Base-by-base conservation (phyloP, 768 basidiomycete species). In the Amanita brunnescens region DNA sequence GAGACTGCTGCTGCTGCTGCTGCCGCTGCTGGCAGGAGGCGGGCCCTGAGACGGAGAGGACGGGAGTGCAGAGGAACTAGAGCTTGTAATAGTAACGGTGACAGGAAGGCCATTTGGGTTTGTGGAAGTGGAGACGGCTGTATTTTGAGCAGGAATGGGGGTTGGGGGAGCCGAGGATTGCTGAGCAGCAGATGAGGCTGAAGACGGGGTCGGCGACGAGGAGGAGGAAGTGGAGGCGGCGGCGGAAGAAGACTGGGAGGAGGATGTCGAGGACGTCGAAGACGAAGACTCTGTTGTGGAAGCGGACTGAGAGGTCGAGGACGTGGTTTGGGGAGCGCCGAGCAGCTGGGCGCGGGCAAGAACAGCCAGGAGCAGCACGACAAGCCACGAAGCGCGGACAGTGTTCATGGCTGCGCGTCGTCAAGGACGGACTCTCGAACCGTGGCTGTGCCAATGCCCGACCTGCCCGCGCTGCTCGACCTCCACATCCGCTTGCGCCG, bases 401-500 rank as follows among this genome's bases (percentile, higher is more conserved):
- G 23, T 35, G 49, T 42, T 50, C 49, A 50, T 50, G 39, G 30
- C 47, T 37, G 49, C 23, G 30, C 38, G 40, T 50, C 49, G 49
- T 42, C 39, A 49, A 49, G 47, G 47, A 48, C 47, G 47, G 47
- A 48, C 10, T 12, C 23, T 23, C 12, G 23, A 37, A 32, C 26
- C 13, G 47, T 49, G 47, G 47, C 47, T 49, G 37, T 49, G 47
- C 21, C 10, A 12, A 46, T 66, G 33, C 52, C 58, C 41, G 66
- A 69, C 29, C 52, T 70, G 21, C 54, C 57, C 26, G 58, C 61
- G 3, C 74, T 78, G 55, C 61, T 80, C 43, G 69, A 75, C 57
- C 59, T 75, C 2, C 78, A 79, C 57, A 75, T 80, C 35, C 64
- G 66, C 5, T 49, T 78, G 16, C 68, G 72, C 42, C 59, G 69